Conservation (phyloP, 257 asterid genomes). For the Asclepias syriaca region DNA sequence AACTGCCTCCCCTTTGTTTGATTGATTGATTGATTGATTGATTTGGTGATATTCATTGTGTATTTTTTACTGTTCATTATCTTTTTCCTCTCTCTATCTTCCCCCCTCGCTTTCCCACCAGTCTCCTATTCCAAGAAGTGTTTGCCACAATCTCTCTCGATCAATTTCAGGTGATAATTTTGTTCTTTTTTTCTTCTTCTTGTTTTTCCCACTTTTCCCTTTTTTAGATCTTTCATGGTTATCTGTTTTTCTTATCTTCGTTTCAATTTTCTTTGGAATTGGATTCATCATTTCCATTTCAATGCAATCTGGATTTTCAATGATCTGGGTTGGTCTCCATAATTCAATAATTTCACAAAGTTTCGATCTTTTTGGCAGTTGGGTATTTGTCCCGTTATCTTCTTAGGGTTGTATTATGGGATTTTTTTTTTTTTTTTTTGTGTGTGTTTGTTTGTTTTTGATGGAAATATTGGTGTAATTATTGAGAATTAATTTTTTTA, state of each 20-base stretch:
- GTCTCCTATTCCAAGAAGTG: neutral
- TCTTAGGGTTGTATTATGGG: neutral
- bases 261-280: neutral
- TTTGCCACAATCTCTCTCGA: conserved; percentile 5
- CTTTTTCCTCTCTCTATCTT: neutral
- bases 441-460: no score
- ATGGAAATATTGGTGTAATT: neutral
- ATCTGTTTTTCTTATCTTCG: neutral
- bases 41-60: neutral
- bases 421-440: neutral
- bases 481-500: neutral
- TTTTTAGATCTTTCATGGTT: neutral
- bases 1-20: neutral
- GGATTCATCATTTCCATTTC: neutral
- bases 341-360: neutral
- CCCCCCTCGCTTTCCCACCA: neutral
- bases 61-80: neutral
- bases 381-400: neutral
- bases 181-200: neutral
- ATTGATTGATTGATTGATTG: no score
- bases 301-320: neutral
- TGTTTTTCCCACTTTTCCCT: no score
- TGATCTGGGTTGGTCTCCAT: neutral
- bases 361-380: neutral
- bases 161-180: conserved; percentile 8